Evolutionary conservation across 2,329 filamentous ascomycete species (phyloP), one percentile per base, ranked within the genome.

Genomic region (Cordyceps javanica): DNA sequence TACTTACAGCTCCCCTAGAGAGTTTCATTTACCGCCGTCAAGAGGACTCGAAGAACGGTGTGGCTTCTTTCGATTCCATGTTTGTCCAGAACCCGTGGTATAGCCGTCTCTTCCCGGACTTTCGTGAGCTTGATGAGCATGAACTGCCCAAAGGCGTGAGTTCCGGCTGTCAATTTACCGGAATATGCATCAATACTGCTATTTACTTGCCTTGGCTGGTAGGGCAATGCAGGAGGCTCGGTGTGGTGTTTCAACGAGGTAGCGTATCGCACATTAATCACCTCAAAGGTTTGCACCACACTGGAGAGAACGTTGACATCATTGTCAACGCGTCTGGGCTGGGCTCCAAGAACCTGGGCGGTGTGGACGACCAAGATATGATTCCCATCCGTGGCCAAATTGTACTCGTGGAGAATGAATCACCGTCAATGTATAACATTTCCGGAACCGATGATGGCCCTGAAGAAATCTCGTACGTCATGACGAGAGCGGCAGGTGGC

Each of bases 121-220:
- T 86, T 71, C 81, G 82, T 61, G 74, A 83, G 57, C 71, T 92
- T 4, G 68, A 78, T 4, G 70, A 78, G 30, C 71, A 75, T 7
- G 78, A 87, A 62, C 74, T 96, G 1, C 82, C 83, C 0, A 64
- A 74, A 0, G 89, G 82, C n/a, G 82, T 86, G 54, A 86, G 90
- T 60, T 88, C 87, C 10, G 91, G 85, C 23, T 89, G 83, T 51
- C 77, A 81, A 55, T 96, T 94, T 71, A 90, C 83, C 7, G 93
- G 89, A 0, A 86, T 96, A 42, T 97, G 92, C 73, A 93, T 97
- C 70, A 97, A 97, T 73, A 90, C 90, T 0, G 84, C 89, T 39
- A 74, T 96, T 58, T 97, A 97, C 73, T 82, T 97, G 2, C 85
- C 90, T 3, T 97, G 89, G 84, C 85, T 97, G 0, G 76, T 89